Conservation (phyloP, 352 stramenopile species). For the Blastocystis sp. region DNA sequence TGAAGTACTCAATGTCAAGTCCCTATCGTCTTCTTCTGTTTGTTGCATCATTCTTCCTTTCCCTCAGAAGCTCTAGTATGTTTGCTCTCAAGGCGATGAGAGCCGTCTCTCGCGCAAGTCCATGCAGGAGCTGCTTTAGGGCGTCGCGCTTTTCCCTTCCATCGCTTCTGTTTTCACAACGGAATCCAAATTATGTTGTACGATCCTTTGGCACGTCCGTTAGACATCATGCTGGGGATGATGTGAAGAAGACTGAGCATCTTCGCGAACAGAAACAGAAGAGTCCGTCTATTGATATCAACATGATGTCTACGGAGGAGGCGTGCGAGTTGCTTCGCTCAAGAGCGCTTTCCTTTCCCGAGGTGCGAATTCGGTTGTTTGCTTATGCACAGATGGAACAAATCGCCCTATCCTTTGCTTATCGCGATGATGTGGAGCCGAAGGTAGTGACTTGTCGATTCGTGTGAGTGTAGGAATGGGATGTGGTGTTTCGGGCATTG, state of each 20-base stretch:
- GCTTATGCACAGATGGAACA: background rate
- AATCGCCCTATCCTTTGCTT: background rate
- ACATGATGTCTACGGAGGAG: background rate
- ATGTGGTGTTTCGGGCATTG: conserved; percentile 5
- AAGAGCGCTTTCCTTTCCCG: background rate
- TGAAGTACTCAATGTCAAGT: background rate
- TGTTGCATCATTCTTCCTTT: background rate
- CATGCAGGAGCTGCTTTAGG: too few relatives aligned
- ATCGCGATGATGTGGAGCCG: background rate
- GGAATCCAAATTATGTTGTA: too few relatives aligned
- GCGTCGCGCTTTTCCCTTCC: too few relatives aligned
- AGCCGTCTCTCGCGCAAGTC: background rate
- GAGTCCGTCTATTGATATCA: too few relatives aligned
- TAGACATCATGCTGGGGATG: too few relatives aligned
- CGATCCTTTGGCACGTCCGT: too few relatives aligned
- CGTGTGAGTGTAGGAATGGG: background rate
- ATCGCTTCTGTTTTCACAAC: too few relatives aligned
- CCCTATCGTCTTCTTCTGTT: background rate
- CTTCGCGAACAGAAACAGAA: too few relatives aligned
- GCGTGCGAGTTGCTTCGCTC: background rate
- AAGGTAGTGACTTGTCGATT: background rate
- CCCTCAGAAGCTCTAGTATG: background rate
- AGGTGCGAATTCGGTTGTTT: background rate
- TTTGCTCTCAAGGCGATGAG: background rate
- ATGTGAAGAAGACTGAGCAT: too few relatives aligned